These are phyloP conservation scores for Cicer yamashitae DNA, from an alignment of 306 rosid genomes.

Conservation along the genomic window DNA sequence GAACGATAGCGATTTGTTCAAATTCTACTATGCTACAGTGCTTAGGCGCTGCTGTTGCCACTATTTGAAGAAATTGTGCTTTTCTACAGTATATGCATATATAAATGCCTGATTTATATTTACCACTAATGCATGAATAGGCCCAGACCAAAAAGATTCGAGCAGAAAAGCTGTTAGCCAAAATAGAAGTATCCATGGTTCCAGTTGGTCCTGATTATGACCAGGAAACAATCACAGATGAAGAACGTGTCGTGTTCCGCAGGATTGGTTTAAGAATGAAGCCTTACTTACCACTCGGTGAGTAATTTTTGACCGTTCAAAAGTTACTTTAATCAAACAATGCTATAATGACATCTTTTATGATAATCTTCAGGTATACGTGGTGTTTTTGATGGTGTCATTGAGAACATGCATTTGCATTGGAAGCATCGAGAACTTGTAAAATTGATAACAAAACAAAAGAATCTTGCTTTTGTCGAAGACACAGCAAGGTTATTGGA, in stretches of 20 bases:
- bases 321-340: slow-evolving; percentile 19
- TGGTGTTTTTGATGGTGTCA: slow-evolving; percentile 95
- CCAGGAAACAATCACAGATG: slow-evolving; percentile 96
- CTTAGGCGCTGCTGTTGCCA: neutral
- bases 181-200: slow-evolving; percentile 89
- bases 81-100: slow-evolving; percentile 1
- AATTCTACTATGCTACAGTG: neutral
- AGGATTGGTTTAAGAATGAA: slow-evolving; percentile 95
- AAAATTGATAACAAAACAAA: slow-evolving; percentile 88
- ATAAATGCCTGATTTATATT: slow-evolving; percentile 26
- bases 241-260: slow-evolving; percentile 93
- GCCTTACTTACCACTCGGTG: slow-evolving; percentile 93
- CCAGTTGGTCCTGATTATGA: slow-evolving; percentile 95
- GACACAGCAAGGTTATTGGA: slow-evolving; percentile 95
- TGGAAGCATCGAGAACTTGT: slow-evolving; percentile 99
- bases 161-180: slow-evolving; percentile 86
- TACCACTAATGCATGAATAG: slow-evolving; percentile 57
- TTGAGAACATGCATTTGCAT: slow-evolving; percentile 99
- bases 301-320: slow-evolving; percentile 47
- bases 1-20: neutral
- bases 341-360: slow-evolving; percentile 44
- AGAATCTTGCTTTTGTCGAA: slow-evolving; percentile 92
- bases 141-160: slow-evolving; percentile 86
- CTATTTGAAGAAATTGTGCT: neutral
- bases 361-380: slow-evolving; percentile 76